These are phyloP conservation scores for rapeseed (Brassica napus) DNA, from an alignment of 345 rosid species.

Conservation along the genomic window DNA sequence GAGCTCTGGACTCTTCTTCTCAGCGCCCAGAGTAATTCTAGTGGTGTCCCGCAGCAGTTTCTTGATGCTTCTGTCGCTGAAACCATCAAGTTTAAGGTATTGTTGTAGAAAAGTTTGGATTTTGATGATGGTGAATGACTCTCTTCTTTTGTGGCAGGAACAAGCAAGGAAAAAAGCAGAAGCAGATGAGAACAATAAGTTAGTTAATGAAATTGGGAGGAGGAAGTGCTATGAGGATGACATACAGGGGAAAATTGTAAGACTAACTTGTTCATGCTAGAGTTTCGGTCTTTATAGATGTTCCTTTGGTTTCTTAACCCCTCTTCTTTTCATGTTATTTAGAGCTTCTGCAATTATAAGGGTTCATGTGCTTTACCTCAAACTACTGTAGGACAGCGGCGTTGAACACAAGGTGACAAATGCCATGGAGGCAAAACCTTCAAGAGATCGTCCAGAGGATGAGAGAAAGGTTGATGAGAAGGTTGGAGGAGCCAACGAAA, in stretches of 20 bases:
- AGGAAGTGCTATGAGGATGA: conserved; percentile 34
- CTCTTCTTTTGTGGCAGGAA: conserved; percentile 48
- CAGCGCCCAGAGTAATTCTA: conserved; percentile 83
- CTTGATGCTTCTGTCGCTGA: conserved; percentile 90
- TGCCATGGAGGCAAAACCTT: conserved; percentile 50
- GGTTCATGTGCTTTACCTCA: conserved; percentile 99
- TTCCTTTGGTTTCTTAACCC: conserved; percentile 70
- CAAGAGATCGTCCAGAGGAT: conserved; percentile 47
- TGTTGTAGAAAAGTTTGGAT: neutral
- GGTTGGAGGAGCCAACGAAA: conserved; percentile 65
- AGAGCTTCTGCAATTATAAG: conserved; percentile 99
- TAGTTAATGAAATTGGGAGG: conserved; percentile 63
- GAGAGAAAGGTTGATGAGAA: conserved; percentile 51
- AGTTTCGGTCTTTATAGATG: conserved; percentile 48
- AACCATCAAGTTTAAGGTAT: conserved; percentile 70
- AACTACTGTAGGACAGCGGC: conserved; percentile 97
- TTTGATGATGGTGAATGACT: neutral
- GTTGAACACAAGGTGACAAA: conserved; percentile 50
- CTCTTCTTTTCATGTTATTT: conserved; percentile 71
- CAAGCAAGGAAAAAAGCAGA: conserved; percentile 44
- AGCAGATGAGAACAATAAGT: conserved; percentile 39
- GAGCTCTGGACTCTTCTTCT: conserved; percentile 95
- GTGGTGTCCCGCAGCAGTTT: conserved; percentile 91
- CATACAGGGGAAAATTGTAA: conserved; percentile 64
- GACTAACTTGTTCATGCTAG: conserved; percentile 67